Conservation (phyloP, 257 asterid genomes). For the Scutellaria barbata region DNA sequence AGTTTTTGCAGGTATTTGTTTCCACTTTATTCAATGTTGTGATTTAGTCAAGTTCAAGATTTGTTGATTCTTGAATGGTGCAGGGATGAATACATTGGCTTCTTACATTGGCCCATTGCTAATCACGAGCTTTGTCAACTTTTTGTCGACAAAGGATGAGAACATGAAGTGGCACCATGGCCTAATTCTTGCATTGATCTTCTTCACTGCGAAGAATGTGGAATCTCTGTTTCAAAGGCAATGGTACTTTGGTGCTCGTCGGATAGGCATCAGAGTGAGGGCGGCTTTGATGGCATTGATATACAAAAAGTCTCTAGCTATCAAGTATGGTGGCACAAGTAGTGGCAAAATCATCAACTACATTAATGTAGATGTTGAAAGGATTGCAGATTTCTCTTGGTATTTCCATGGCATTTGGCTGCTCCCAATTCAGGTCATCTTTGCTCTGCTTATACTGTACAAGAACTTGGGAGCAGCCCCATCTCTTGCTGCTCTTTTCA, state of each 20-base stretch:
- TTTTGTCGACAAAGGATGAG: conserved; percentile 57
- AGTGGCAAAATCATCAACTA: conserved; percentile 67
- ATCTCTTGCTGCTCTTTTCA: conserved; percentile 64
- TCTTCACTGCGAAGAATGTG: conserved; percentile 71
- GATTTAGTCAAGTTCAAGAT: too few species aligned
- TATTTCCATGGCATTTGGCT: conserved; percentile 80
- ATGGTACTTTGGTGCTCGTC: conserved; percentile 89
- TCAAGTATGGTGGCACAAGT: conserved; percentile 60
- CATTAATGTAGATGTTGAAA: conserved; percentile 77
- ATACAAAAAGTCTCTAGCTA: conserved; percentile 62
- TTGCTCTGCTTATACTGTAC: conserved; percentile 68
- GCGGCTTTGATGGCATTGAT: conserved; percentile 76
- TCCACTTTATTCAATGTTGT: background rate
- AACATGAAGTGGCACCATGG: conserved; percentile 57
- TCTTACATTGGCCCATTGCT: conserved; percentile 81
- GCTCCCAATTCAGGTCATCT: conserved; percentile 71
- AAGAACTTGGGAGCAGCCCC: conserved; percentile 76
- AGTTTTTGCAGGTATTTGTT: conserved; percentile 71
- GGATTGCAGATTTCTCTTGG: conserved; percentile 86
- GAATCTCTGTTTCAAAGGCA: conserved; percentile 88
- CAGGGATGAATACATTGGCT: conserved; percentile 76
- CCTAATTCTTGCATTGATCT: conserved; percentile 61
- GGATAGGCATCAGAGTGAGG: conserved; percentile 68
- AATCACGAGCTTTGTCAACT: conserved; percentile 79
- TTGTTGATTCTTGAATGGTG: conserved; percentile 10